Evolutionary conservation across 257 asterid genomes (phyloP).

Genomic region (Cruciata laevipes): DNA sequence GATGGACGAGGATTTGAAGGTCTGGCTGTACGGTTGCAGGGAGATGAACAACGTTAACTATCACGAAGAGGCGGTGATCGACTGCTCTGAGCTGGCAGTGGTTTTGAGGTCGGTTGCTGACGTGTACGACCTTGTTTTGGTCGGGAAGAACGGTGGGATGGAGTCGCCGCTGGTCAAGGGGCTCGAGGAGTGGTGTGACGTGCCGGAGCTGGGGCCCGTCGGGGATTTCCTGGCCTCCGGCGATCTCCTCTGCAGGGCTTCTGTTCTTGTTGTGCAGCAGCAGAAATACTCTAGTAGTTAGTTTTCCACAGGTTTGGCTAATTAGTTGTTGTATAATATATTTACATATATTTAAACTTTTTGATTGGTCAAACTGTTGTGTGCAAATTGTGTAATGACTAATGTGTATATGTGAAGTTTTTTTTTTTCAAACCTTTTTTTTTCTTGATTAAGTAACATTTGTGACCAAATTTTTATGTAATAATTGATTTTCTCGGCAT

Average conservation of each 20-base stretch:
- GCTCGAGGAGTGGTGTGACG: conserved; percentile 23
- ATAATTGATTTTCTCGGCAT: too few species aligned
- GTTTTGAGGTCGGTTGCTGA: conserved; percentile 11
- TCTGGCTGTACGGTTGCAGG: conserved; percentile 14
- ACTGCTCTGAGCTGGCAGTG: conserved; percentile 12
- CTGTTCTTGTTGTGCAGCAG: conserved; percentile 25
- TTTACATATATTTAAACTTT: too few species aligned
- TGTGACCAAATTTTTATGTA: too few species aligned
- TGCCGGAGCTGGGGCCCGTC: conserved; percentile 24
- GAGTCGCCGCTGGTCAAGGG: conserved; percentile 16
- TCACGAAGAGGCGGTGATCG: conserved; percentile 10
- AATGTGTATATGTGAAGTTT: too few species aligned
- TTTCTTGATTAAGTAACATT: too few species aligned
- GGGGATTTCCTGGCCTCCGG: conserved; percentile 22
- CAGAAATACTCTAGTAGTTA: background rate
- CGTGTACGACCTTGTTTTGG: conserved; percentile 21
- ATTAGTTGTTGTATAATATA: background rate
- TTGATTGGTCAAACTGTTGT: too few species aligned
- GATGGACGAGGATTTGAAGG: background rate
- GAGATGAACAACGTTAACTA: background rate
- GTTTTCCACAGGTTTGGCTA: background rate
- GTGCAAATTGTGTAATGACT: too few species aligned
- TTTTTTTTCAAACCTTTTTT: too few species aligned
- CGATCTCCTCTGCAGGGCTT: conserved; percentile 17
- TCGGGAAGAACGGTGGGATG: conserved; percentile 14